phyloP scores from a whole-genome alignment of 306 rosid genomes.

The Cyclanthera cordifolia region DNA sequence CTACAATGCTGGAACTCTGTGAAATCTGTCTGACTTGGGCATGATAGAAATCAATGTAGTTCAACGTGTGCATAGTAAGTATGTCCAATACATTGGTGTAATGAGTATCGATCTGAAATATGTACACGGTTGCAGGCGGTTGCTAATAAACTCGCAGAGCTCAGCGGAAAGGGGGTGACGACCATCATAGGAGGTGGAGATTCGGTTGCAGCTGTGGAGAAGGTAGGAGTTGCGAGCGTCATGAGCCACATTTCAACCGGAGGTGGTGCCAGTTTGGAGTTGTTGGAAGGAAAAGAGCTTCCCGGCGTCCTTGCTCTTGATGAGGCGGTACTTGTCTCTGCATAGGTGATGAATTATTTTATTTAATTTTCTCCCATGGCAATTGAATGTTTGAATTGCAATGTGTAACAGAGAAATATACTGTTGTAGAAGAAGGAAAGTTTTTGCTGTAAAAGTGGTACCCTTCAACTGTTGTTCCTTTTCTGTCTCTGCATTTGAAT shows the following conservation, averaged over 20 bases:
- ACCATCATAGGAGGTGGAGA: conserved; percentile 99
- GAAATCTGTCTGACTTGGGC: neutral
- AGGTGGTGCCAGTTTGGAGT: conserved; percentile 98
- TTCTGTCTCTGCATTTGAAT: neutral
- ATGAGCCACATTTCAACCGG: conserved; percentile 99
- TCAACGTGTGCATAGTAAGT: neutral
- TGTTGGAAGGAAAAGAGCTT: conserved; percentile 96
- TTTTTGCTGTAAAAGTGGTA: neutral
- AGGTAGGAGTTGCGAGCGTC: conserved; percentile 83
- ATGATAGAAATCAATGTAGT: neutral
- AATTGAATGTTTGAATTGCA: neutral
- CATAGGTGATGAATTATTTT: neutral
- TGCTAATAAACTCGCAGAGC: conserved; percentile 91
- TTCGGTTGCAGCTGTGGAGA: conserved; percentile 97
- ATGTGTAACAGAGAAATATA: conserved; percentile 8
- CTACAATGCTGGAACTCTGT: neutral
- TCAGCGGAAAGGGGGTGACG: conserved; percentile 91
- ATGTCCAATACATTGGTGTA: neutral
- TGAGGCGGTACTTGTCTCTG: conserved; percentile 38
- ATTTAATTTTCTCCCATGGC: neutral
- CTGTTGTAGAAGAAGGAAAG: conserved; percentile 9
- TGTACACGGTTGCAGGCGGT: conserved; percentile 42
- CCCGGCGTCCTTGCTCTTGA: conserved; percentile 98
- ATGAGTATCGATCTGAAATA: neutral
- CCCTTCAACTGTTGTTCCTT: neutral